Percentiles rank a stretch among this genome's conserved stretches.
Evolutionary conservation across 1,284 basidiomycete species (phyloP).

Genomic region (Austroboletus olivaceoglutinosus): DNA sequence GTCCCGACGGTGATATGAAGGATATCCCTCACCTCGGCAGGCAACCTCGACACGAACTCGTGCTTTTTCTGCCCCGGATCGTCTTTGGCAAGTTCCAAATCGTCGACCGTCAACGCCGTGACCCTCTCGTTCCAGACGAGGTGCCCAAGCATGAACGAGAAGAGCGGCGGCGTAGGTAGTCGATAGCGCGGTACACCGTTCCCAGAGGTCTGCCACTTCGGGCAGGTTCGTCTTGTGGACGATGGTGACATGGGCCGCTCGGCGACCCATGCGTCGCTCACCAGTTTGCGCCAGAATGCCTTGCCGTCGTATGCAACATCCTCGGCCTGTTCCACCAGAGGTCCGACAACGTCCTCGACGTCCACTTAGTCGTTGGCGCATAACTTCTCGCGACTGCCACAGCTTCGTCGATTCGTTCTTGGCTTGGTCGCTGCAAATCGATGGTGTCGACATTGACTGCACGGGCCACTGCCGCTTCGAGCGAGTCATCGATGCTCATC

Average conservation of each 20-base stretch:
- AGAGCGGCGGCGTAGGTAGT: conserved; percentile 47
- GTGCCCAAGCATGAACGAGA: conserved; percentile 60
- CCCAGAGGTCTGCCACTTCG: conserved; percentile 59
- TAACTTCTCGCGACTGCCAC: conserved; percentile 57
- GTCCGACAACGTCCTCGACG: conserved; percentile 47
- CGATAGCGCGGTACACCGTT: conserved; percentile 54
- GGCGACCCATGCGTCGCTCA: conserved; percentile 50
- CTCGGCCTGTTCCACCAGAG: conserved; percentile 32
- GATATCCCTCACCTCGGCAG: conserved; percentile 44
- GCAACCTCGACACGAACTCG: conserved; percentile 50
- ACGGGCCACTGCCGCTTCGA: conserved; percentile 55
- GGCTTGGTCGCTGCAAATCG: conserved; percentile 50
- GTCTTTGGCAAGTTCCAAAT: conserved; percentile 42
- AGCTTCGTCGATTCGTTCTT: conserved; percentile 60
- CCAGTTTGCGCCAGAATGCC: conserved; percentile 53
- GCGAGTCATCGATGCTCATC: conserved; percentile 55
- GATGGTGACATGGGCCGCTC: conserved; percentile 79
- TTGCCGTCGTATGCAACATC: conserved; percentile 31
- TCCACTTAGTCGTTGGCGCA: conserved; percentile 48
- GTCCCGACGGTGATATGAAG: conserved; percentile 94
- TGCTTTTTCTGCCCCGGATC: conserved; percentile 40
- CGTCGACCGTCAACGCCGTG: conserved; percentile 73
- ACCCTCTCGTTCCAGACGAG: conserved; percentile 78
- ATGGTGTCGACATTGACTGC: conserved; percentile 58
- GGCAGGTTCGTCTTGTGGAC: conserved; percentile 68